Base-by-base conservation (phyloP, 768 basidiomycete species). In the Termitomyces eurrhizus region DNA sequence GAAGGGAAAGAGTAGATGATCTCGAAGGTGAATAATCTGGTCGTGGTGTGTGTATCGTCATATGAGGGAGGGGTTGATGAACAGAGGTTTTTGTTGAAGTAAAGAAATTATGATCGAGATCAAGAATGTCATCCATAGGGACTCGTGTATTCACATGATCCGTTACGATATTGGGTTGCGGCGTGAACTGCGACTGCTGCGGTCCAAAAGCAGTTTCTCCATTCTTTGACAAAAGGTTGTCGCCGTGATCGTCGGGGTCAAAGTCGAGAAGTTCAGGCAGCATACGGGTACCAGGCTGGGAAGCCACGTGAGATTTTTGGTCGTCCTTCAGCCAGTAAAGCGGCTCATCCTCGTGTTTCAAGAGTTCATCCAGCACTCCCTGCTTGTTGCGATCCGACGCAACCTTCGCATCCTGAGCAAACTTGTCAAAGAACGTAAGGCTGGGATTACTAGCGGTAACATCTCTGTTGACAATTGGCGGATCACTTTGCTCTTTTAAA, bases 311-410 rank as follows among this genome's bases (percentile, higher is more conserved):
- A 44, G 29, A 14, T 33, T 44, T n/a, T 12, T n/a, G 18, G 16
- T 55, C 55, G 36, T 74, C 70, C 37, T 73, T 73, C 58, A 84
- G 59, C 76, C 85, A 87, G 67, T 85, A 88, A 65, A 90, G 69
- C 1, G 88, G 88, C 69, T 91, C 88, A 54, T 89, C 86, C 70
- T 90, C 82, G 61, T 88, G 83, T 60, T 78, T 65, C 41, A 90
- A 68, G 39, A 91, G 70, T 67, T 92, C 89, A 49, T 87, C 82
- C 52, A 91, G 73, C 6, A 90, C 73, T 26, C 73, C 77, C 58
- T 78, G 78, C 61, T 82, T 76, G 53, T 79, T 84, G 42, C 74
- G 76, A 54, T 83, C 82, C 0, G 81, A 77, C 11, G 85, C 80
- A 0, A 73, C 73, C 66, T 78, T 85, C 12, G 89, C 87, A 37